Evolutionary conservation across 352 stramenopile species (phyloP), one percentile per base, ranked within the genome.

Genomic region (Globisporangium polare): DNA sequence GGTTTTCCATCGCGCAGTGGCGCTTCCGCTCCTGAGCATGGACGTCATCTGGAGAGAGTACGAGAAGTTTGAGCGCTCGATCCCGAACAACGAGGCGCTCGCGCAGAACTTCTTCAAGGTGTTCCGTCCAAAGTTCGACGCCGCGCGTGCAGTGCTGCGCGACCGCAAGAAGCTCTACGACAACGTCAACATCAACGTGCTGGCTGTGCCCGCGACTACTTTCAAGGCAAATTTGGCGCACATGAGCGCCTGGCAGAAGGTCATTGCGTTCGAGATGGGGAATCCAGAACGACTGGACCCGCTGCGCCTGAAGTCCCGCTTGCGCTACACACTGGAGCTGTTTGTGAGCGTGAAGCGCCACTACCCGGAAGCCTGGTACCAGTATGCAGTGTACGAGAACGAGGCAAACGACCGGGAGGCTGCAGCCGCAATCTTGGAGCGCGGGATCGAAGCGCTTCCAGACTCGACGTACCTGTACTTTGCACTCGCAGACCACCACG

Each of bases 71-170:
- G 87, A 96, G 60, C 75, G 87, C 20, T 71, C 78, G 39, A 96
- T 96, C 45, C 87, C 87, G 2, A 96, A 96, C 59, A 96, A 96
- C 65, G 87, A 96, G 13, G 81, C 78, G 15, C 71, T 96, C 3
- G 82, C 83, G 24, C 78, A 88, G 39, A 96, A 94, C 65, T 92
- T 94, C 50, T 94, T 96, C 68, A 96, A 96, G 63, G 80, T 91
- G 4, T 91, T 96, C 37, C 71, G 87, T 18, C 83, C 78, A 5
- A 94, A 94, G 54, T 90, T 96, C 62, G 87, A 96, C 55, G 78
- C 85, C 1, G 74, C 86, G 26, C 80, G 85, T 10, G 83, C 85
- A 1, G 86, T 96, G 46, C 63, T 94, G 43, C 73, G 82, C 62
- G 85, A 96, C 63, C 82, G 87, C 42, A 96, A 94, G 74, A 90